phyloP scores from a whole-genome alignment of 805 yeast genomes.

The Wickerhamiella brachini region DNA sequence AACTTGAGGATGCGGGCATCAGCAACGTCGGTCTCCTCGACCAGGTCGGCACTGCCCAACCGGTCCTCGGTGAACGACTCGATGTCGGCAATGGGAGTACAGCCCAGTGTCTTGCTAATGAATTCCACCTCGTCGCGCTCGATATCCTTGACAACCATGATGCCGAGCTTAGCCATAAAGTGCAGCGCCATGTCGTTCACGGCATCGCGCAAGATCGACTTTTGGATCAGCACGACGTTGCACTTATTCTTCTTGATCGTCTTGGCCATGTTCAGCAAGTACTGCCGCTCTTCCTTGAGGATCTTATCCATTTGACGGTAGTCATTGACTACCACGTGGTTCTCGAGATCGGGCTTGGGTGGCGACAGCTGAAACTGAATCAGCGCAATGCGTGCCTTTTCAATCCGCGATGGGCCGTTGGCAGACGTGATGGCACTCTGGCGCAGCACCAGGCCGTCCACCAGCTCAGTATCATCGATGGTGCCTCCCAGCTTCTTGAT shows the following conservation, averaged over 20 bases:
- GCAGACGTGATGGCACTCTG: slow-evolving; percentile 82
- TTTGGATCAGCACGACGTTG: slow-evolving; percentile 79
- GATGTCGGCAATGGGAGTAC: slow-evolving; percentile 92
- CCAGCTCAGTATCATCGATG: slow-evolving; percentile 86
- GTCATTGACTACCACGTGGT: slow-evolving; percentile 92
- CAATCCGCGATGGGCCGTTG: slow-evolving; percentile 90
- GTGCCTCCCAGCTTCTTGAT: slow-evolving; percentile 96
- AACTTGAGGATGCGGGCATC: slow-evolving; percentile 84
- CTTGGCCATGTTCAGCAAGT: slow-evolving; percentile 85
- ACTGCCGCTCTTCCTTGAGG: slow-evolving; percentile 93
- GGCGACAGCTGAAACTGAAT: slow-evolving; percentile 92
- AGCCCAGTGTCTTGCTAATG: slow-evolving; percentile 69
- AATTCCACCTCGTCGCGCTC: slow-evolving; percentile 96
- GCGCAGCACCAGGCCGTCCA: slow-evolving; percentile 78
- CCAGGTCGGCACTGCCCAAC: slow-evolving; percentile 79
- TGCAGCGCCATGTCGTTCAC: slow-evolving; percentile 90
- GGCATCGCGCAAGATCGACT: slow-evolving; percentile 88
- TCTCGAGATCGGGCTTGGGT: slow-evolving; percentile 96
- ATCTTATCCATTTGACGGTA: slow-evolving; percentile 99
- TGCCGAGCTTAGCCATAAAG: slow-evolving; percentile 82
- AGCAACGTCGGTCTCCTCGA: slow-evolving; percentile 80
- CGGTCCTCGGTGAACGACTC: slow-evolving; percentile 89
- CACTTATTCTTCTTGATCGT: slow-evolving; percentile 94
- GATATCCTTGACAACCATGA: slow-evolving; percentile 87
- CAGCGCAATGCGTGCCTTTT: slow-evolving; percentile 81